These are phyloP conservation scores for Boletus subcaerulescens DNA, from an alignment of 768 basidiomycete species.

Conservation along the genomic window DNA sequence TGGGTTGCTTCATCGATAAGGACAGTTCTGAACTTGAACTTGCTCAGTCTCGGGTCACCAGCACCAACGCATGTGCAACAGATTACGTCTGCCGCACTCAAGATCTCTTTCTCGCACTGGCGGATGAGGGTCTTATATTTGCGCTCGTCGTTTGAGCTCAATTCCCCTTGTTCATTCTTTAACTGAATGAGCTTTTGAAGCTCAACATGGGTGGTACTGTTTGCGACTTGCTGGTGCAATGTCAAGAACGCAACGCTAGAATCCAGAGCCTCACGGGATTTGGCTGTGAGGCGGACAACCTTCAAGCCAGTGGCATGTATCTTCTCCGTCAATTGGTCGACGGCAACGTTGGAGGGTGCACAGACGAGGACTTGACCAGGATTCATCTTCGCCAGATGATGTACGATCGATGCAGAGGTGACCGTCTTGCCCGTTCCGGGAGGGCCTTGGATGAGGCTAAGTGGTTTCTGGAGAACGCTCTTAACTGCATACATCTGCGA, in stretches of 20 bases:
- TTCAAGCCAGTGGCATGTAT: constrained; percentile 99
- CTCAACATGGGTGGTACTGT: constrained; percentile 93
- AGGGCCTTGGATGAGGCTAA: constrained; percentile 97
- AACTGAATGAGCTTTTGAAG: constrained; percentile 97
- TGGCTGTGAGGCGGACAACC: constrained; percentile 95
- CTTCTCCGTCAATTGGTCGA: constrained; percentile 98
- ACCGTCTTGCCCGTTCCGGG: constrained; percentile 99
- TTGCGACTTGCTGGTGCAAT: constrained; percentile 95
- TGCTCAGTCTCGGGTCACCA: constrained; percentile 93
- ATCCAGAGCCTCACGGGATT: constrained; percentile 96
- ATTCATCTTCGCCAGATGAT: constrained; percentile 99
- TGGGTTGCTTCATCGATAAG: constrained; percentile 99
- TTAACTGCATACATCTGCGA: constrained; percentile 99
- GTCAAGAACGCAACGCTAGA: constrained; percentile 94
- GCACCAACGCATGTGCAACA: constrained; percentile 98
- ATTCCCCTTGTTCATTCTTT: constrained; percentile 95
- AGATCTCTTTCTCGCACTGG: constrained; percentile 96
- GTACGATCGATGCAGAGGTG: constrained; percentile 97
- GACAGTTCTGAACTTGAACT: constrained; percentile 97
- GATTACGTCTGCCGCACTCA: constrained; percentile 93
- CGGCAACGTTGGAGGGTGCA: constrained; percentile 98
- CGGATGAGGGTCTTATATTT: constrained; percentile 96
- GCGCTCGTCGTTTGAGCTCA: constrained; percentile 94
- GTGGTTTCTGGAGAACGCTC: constrained; percentile 95
- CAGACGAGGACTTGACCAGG: constrained; percentile 98